Evolutionary conservation across 495 filamentous ascomycete genomes (phyloP), one percentile per base, ranked within the genome.

Genomic region (Bombardia bombarda): DNA sequence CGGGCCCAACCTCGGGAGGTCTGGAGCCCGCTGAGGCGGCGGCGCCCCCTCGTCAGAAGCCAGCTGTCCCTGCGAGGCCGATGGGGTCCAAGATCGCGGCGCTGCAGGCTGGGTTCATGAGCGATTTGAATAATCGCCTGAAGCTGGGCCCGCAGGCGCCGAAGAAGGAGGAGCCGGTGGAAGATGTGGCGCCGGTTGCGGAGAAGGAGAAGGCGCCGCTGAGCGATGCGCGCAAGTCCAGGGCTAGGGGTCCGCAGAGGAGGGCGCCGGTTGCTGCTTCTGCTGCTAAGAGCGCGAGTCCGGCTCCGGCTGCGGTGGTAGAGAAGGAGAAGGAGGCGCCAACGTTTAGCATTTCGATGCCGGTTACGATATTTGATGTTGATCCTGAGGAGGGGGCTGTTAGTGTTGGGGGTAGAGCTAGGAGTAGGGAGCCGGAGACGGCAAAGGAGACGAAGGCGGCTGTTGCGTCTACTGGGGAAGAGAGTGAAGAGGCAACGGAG

Each of bases 81-180:
- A 69, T 72, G 32, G 87, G 86, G 3, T 70, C 77, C 32, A 97
- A 97, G 67, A 92, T 98, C 54, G 87, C 89, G 13, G 86, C 89
- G 18, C 57, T 97, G 39, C 87, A 92, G 63, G 83, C 84, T 13
- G 88, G 86, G 3, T 96, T 97, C 64, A 75, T 97, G 68, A 83
- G 76, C 22, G 90, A 97, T 56, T 65, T 98, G 30, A 92, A 97
- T 58, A 84, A 83, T 13, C 79, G 87, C 13, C 68, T 98, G 30
- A 80, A 84, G 59, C 61, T 89, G 6, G 92, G 93, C 12, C 90
- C 87, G 10, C 80, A 83, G 48, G 75, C 67, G 16, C 78, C 79
- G 1, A 55, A 57, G 50, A 84, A 86, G 67, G 78, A 84, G 52
- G 84, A 86, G 49, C 40, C 68, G 3, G 51, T 51, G 10, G 63